These are phyloP conservation scores for Aspergillus terreus DNA, from an alignment of 2,329 filamentous ascomycete genomes.

Conservation along the genomic window DNA sequence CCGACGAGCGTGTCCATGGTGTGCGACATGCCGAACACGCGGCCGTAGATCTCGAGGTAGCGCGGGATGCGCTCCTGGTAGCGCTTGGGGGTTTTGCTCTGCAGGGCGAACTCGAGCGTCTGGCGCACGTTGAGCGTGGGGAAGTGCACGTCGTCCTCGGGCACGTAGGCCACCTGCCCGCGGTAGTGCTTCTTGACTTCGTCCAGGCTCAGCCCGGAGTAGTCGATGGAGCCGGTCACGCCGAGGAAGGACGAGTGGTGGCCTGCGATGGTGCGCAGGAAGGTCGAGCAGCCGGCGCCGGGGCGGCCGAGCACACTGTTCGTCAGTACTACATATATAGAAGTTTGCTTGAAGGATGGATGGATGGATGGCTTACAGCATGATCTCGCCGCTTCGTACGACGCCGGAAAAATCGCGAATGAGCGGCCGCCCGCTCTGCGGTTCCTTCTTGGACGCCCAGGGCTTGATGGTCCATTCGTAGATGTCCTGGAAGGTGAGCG, in stretches of 20 bases:
- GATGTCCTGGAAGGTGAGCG: constrained; percentile 68
- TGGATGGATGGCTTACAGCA: constrained; percentile 41
- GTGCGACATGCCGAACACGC: constrained; percentile 70
- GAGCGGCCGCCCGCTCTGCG: constrained; percentile 48
- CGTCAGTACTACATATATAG: neutral
- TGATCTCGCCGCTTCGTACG: constrained; percentile 63
- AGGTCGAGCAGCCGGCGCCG: constrained; percentile 68
- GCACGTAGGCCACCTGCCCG: constrained; percentile 69
- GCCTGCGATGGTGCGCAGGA: constrained; percentile 67
- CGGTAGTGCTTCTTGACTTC: constrained; percentile 63
- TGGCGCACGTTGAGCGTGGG: constrained; percentile 68
- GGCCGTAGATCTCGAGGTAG: constrained; percentile 63
- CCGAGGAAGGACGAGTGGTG: constrained; percentile 59
- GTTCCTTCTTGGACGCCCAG: constrained; percentile 39
- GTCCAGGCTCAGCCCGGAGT: constrained; percentile 62
- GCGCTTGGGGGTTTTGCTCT: constrained; percentile 65
- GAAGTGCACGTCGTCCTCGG: constrained; percentile 69
- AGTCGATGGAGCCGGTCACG: constrained; percentile 64
- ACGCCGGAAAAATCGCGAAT: constrained; percentile 64
- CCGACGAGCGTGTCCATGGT: constrained; percentile 68
- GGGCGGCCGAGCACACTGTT: constrained; percentile 59
- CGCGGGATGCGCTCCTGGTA: constrained; percentile 58
- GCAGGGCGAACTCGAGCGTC: constrained; percentile 66
- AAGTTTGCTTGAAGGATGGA: no score
- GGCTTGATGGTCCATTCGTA: constrained; percentile 54